Conservation (phyloP, 176 grass and related monocot genomes). For the Eremochloa ophiuroides region DNA sequence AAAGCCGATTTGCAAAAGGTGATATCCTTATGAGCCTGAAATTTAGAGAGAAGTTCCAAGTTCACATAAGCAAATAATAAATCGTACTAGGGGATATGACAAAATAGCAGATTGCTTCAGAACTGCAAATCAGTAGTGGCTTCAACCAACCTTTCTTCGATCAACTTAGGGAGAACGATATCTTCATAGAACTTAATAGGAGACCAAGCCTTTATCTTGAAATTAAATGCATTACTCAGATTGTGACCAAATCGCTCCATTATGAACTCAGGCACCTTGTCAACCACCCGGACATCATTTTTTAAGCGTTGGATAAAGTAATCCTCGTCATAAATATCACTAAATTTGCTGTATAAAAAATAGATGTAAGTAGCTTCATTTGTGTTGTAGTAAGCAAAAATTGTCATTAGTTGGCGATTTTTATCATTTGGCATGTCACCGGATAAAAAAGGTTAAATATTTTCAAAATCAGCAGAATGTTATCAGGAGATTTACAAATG, state of each 20-base stretch:
- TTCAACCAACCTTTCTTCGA: slow-evolving; percentile 82
- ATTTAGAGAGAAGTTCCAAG: slow-evolving; percentile 7
- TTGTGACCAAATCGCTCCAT: slow-evolving; percentile 92
- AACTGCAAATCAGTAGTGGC: slow-evolving; percentile 14
- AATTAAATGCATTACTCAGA: slow-evolving; percentile 94
- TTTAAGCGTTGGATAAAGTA: slow-evolving; percentile 75
- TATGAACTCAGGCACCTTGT: slow-evolving; percentile 87
- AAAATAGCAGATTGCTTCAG: neutral
- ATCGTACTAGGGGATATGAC: slow-evolving; percentile 1
- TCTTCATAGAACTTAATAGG: slow-evolving; percentile 81
- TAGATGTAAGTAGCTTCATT: slow-evolving; percentile 2
- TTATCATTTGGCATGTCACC: neutral
- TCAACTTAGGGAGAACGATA: slow-evolving; percentile 80
- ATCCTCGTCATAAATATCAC: slow-evolving; percentile 89
- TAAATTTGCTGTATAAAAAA: slow-evolving; percentile 81
- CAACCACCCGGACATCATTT: slow-evolving; percentile 82
- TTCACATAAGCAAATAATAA: neutral
- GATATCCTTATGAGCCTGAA: slow-evolving; percentile 93
- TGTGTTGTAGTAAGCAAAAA: neutral
- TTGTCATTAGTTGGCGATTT: neutral
- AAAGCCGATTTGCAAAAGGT: slow-evolving; percentile 89
- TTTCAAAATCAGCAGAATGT: neutral
- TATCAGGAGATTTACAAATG: neutral
- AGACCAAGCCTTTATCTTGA: slow-evolving; percentile 98
- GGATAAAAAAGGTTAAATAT: neutral